Conservation (phyloP, 805 yeast genomes). For the Saccharomycopsis capsularis region DNA sequence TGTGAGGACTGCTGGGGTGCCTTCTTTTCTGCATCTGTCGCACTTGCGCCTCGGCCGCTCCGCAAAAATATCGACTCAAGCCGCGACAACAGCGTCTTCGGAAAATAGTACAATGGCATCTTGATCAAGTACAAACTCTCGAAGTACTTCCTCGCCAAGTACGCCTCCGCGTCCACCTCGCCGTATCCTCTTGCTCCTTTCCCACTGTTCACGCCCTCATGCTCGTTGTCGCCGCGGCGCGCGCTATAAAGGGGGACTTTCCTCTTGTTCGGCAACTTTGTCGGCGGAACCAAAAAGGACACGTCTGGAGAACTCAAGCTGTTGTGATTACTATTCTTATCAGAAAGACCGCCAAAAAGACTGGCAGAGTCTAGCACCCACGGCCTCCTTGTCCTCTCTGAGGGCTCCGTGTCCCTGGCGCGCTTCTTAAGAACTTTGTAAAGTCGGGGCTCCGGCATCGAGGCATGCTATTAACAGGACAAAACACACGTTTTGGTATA, state of each 20-base stretch:
- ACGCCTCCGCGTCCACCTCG: constrained; percentile 1
- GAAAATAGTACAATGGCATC: constrained; percentile 17
- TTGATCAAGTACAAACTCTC: constrained; percentile 11
- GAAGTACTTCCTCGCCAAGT: constrained; percentile 8
- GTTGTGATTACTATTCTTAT: too few species aligned
- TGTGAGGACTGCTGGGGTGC: too few species aligned
- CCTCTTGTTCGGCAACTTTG: not conserved
- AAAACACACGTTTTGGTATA: not conserved
- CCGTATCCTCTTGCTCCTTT: not conserved
- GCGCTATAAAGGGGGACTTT: not conserved
- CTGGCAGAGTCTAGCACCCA: too few species aligned
- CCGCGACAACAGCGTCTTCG: constrained; percentile 14
- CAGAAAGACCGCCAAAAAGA: too few species aligned
- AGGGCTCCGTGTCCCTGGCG: not conserved
- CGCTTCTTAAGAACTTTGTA: not conserved
- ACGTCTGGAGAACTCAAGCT: too few species aligned
- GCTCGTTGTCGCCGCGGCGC: too few species aligned
- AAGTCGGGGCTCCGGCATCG: too few species aligned
- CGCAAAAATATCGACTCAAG: constrained; percentile 15
- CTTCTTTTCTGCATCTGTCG: too few species aligned
- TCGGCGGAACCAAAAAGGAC: constrained; percentile 1
- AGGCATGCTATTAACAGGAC: too few species aligned
- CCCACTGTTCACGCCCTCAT: too few species aligned
- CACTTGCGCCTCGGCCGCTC: too few species aligned
- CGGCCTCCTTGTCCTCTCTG: not conserved